Conservation (phyloP, 345 rosid species). For the Salix arbutifolia region DNA sequence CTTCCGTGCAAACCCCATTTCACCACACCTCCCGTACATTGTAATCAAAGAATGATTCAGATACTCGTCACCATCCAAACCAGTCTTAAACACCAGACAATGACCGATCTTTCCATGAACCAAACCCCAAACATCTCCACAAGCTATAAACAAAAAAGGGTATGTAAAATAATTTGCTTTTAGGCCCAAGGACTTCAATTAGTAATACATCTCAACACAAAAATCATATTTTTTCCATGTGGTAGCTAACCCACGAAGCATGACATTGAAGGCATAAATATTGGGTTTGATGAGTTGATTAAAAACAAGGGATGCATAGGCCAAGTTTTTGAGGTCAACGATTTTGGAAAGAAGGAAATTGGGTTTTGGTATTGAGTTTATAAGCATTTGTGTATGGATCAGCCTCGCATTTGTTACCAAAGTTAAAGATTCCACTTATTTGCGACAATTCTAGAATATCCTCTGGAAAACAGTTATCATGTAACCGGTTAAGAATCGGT, state of each 20-base stretch:
- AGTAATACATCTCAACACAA: conserved; percentile 46
- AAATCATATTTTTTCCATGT: conserved; percentile 45
- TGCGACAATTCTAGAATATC: no score
- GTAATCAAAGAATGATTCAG: no score
- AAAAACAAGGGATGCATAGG: conserved; percentile 60
- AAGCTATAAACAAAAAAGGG: conserved; percentile 67
- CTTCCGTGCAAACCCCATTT: no score
- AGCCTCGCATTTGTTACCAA: no score
- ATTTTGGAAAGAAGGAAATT: conserved; percentile 66
- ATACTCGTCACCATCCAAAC: no score
- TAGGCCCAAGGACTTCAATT: conserved; percentile 53
- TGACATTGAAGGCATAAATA: conserved; percentile 67
- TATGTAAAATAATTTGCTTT: conserved; percentile 68
- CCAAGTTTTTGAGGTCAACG: conserved; percentile 51
- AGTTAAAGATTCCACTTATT: no score
- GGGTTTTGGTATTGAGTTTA: conserved; percentile 41
- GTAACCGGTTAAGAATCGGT: no score
- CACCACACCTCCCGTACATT: no score
- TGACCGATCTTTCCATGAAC: conserved; percentile 52
- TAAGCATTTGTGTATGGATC: conserved; percentile 65
- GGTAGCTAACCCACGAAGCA: conserved; percentile 72
- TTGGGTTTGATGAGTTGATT: conserved; percentile 48
- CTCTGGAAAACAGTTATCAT: no score
- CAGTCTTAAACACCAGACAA: conserved; percentile 48
- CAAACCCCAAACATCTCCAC: conserved; percentile 48